A percentile compares a stretch with the other conserved stretches of the same genome.
Conservation (phyloP, 257 asterid species). For the Fraxinus excelsior region DNA sequence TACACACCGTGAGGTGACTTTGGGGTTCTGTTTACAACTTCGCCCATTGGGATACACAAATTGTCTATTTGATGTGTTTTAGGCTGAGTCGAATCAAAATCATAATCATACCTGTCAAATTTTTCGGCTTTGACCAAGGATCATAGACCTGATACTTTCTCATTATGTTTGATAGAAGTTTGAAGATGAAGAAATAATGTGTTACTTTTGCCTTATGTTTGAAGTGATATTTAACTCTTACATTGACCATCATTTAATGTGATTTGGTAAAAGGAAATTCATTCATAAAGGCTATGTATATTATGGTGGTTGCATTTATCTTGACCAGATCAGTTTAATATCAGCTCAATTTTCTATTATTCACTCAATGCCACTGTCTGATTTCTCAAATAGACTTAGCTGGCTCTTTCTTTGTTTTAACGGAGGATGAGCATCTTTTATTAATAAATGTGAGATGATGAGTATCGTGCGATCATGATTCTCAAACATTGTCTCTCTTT, state of each 20-base stretch:
- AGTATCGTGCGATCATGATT: no score
- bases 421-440: no score
- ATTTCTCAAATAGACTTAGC: no score
- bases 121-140: slow-evolving; percentile 4
- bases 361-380: no score
- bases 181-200: not conserved
- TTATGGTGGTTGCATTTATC: no score
- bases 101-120: not conserved
- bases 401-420: no score
- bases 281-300: not conserved
- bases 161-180: not conserved
- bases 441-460: no score
- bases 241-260: not conserved
- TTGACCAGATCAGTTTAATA: no score
- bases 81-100: not conserved
- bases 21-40: not conserved
- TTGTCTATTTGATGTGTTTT: not conserved
- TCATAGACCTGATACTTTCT: slow-evolving; percentile 2
- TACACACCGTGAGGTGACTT: not conserved
- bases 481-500: no score
- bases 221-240: not conserved
- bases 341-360: no score
- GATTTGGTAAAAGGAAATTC: not conserved
- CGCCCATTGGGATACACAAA: not conserved
- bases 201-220: not conserved